A percentile compares a stretch with the other conserved stretches of the same genome.
Conservation (phyloP, 2,329 filamentous ascomycete genomes). For the Myotisia sp. region DNA sequence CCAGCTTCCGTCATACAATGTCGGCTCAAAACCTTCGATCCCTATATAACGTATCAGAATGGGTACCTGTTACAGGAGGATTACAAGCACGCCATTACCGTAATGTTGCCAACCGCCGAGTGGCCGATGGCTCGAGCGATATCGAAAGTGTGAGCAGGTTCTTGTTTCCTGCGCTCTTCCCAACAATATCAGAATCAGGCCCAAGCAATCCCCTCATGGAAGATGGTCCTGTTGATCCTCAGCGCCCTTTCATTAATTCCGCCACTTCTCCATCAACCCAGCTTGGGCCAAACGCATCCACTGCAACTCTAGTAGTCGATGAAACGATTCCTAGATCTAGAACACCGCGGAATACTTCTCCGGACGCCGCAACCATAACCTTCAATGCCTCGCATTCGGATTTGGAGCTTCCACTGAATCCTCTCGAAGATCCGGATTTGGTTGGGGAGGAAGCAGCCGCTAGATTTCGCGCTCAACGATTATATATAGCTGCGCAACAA, state of each 20-base stretch:
- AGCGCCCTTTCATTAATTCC: conserved; percentile 2
- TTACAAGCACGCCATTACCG: conserved; percentile 48
- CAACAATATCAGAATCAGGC: conserved; percentile 11
- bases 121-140: conserved; percentile 25
- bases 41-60: conserved; percentile 45
- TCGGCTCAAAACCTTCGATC: conserved; percentile 27
- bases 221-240: neutral
- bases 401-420: conserved; percentile 25
- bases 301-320: conserved; percentile 7
- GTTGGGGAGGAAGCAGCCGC: conserved; percentile 53
- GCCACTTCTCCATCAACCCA: neutral
- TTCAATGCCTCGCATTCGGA: conserved; percentile 1
- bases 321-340: neutral
- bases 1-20: conserved; percentile 10
- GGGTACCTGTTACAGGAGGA: conserved; percentile 42
- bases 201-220: no score
- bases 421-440: conserved; percentile 52
- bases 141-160: conserved; percentile 11
- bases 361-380: conserved; percentile 1
- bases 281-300: conserved; percentile 7
- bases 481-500: conserved; percentile 28
- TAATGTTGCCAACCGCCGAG: conserved; percentile 49
- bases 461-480: conserved; percentile 41
- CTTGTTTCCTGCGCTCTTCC: conserved; percentile 14
- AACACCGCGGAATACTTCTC: neutral